Base-by-base conservation (phyloP, 2,329 filamentous ascomycete species). In the Fusarium virguliforme region DNA sequence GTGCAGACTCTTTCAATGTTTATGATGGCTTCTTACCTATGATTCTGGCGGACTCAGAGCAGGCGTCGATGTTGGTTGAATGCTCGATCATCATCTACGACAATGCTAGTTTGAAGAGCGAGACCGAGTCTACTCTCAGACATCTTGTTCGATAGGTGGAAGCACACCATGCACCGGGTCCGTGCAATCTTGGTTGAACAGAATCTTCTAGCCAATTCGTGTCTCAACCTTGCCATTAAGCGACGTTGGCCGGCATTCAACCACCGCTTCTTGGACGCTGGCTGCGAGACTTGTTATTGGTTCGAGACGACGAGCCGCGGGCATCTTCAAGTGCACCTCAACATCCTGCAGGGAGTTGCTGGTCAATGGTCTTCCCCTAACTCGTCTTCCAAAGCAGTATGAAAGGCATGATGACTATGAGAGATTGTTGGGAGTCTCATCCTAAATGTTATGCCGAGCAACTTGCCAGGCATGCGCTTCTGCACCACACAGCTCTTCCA, bases 391-490 rank as follows among this genome's bases (percentile, higher is more conserved):
- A 0, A 22, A 22, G 0, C 50, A 67, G 0, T 66, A 68, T 9
- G 64, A 63, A 6, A 6, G 41, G 1, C 64, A 71, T 1, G 0
- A 4, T 0, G 62, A 74, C 13, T 72, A 72, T 13, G 4, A 15
- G 8, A 62, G 41, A 13, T 38, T 75, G 0, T 75, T 76, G 65
- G 71, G 3, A 15, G 28, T 0, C 6, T 66, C 4, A 26, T 65
- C 2, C 28, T 75, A 15, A 65, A 75, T 3, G 67, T 74, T 1
- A 70, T 65, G 71, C 74, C 74, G 0, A 75, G 67, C 24, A n/a
- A 55, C 2, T 1, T 66, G 3, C 62, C 60, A 1, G 74, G 72
- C 1, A 82, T 87, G 81, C 59, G 70, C 0, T 86, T 85, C 60
- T 82, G 82, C 0, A 78, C 77, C 0, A 84, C 82, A 22, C 76